Conservation (phyloP, 805 yeast genomes). For the Monosporozyma servazzii region DNA sequence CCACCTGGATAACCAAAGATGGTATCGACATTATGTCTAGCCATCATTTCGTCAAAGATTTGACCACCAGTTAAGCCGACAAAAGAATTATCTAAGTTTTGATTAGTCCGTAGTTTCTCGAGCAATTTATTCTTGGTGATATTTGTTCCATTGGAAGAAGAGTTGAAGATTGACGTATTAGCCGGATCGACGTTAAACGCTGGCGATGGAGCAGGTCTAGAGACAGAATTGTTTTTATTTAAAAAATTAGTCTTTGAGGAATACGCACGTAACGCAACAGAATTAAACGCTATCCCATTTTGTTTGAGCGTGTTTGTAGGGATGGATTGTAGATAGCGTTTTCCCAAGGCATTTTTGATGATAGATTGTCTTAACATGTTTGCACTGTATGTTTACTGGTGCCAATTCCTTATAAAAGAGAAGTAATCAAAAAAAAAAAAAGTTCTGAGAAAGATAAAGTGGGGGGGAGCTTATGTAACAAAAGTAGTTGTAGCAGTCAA, state of each 20-base stretch:
- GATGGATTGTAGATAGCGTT: neutral
- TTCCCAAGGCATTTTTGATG: neutral
- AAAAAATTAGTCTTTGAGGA: neutral
- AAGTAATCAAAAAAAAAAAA: neutral
- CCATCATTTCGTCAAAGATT: slow-evolving; percentile 98
- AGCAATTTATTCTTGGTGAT: neutral
- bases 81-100: slow-evolving; percentile 66
- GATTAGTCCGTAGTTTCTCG: slow-evolving; percentile 6
- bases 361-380: slow-evolving; percentile 1
- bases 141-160: neutral
- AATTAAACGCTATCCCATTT: neutral
- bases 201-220: slow-evolving; percentile 31
- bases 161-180: neutral
- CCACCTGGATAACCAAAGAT: slow-evolving; percentile 98
- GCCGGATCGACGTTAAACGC: slow-evolving; percentile 24
- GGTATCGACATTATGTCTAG: slow-evolving; percentile 89
- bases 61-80: slow-evolving; percentile 98
- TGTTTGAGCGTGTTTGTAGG: neutral
- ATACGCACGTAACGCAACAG: neutral
- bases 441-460: no score
- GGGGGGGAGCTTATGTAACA: no score
- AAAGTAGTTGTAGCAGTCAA: no score
- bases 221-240: neutral
- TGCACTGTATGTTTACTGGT: neutral
- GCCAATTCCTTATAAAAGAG: neutral